These are phyloP conservation scores for Trichoderma asperelloides DNA, from an alignment of 495 filamentous ascomycete genomes.

Conservation along the genomic window DNA sequence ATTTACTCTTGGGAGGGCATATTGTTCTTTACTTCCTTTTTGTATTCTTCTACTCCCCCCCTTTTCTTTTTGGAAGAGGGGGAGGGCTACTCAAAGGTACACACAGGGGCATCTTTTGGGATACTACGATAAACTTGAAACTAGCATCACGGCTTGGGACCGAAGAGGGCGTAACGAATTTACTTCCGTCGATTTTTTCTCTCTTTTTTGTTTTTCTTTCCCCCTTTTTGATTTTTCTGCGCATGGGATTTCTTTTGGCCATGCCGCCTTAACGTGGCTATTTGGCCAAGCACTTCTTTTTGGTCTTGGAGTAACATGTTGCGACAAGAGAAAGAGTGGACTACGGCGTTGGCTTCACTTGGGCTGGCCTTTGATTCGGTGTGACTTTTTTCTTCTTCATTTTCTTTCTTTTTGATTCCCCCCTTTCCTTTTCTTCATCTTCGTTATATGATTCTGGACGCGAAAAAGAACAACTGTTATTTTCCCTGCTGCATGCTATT, in stretches of 20 bases:
- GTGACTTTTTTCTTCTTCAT: background rate
- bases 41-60: background rate
- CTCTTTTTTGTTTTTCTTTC: background rate
- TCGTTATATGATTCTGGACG: background rate
- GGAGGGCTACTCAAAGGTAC: background rate
- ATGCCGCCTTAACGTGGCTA: background rate
- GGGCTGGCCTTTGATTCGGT: background rate
- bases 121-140: background rate
- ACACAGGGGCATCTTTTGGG: background rate
- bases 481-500: background rate
- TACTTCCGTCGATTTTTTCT: background rate
- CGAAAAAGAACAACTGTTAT: background rate
- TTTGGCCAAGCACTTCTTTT: background rate
- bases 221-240: background rate
- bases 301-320: background rate
- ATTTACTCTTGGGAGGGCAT: background rate
- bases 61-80: background rate
- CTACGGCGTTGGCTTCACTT: slow-evolving; percentile 2
- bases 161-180: background rate
- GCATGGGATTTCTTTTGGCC: background rate
- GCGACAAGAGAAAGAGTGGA: background rate
- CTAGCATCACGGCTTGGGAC: background rate
- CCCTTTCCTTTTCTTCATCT: background rate
- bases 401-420: background rate
- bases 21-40: background rate